Conservation (phyloP, 768 basidiomycete species). For the Neoboletus brunneissimus region DNA sequence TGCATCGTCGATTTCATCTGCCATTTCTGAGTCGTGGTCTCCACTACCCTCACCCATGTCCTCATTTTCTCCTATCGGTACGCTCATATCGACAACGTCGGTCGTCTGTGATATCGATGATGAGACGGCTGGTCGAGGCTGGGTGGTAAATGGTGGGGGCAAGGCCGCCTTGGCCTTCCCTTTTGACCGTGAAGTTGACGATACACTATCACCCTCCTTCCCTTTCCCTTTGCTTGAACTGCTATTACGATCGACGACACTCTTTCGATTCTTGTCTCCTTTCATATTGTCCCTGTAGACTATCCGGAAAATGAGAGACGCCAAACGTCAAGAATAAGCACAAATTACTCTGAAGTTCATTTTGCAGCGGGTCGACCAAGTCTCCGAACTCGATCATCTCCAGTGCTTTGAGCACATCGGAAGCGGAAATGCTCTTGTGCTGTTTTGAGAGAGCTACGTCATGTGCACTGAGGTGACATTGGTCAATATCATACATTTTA, state of each 20-base stretch:
- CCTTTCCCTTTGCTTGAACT: conserved; percentile 29
- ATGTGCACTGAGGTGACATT: conserved; percentile 58
- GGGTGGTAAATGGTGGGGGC: conserved; percentile 29
- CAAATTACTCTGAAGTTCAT: conserved; percentile 57
- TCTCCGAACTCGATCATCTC: conserved; percentile 77
- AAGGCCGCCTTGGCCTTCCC: conserved; percentile 32
- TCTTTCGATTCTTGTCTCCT: conserved; percentile 50
- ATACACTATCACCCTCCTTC: conserved; percentile 33
- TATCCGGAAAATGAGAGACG: conserved; percentile 25
- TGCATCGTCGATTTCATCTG: conserved; percentile 23
- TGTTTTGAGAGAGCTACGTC: conserved; percentile 82
- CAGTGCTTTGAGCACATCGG: conserved; percentile 86
- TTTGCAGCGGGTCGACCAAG: conserved; percentile 58
- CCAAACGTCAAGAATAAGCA: not conserved
- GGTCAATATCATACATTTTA: conserved; percentile 5
- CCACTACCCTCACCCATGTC: conserved; percentile 35
- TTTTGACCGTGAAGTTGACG: conserved; percentile 27
- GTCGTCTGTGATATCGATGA: conserved; percentile 28
- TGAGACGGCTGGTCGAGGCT: conserved; percentile 29
- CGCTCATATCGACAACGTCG: conserved; percentile 24
- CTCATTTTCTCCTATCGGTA: conserved; percentile 25
- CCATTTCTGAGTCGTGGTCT: conserved; percentile 25
- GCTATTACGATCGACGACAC: conserved; percentile 23
- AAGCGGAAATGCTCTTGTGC: conserved; percentile 85
- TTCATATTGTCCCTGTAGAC: conserved; percentile 67